Evolutionary conservation across 768 basidiomycete genomes (phyloP).

Genomic region (Auriscalpium vulgare): DNA sequence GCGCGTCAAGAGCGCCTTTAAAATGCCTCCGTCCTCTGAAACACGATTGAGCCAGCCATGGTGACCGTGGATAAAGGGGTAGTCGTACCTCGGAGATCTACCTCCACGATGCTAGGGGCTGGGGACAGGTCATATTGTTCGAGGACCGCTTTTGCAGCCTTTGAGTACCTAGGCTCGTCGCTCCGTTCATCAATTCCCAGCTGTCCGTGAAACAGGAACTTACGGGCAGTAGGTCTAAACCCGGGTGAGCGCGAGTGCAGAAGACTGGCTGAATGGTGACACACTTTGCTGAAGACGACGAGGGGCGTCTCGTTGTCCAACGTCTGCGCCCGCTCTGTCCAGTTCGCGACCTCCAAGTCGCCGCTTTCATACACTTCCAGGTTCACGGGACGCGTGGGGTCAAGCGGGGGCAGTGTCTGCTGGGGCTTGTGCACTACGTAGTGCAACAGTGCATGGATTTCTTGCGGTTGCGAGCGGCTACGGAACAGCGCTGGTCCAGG

Average conservation of each 20-base stretch:
- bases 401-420: slow-evolving; percentile 29
- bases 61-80: background rate
- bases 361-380: slow-evolving; percentile 50
- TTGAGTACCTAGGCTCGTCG: slow-evolving; percentile 41
- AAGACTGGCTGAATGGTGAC: slow-evolving; percentile 8
- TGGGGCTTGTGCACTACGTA: slow-evolving; percentile 47
- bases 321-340: slow-evolving; percentile 32
- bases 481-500: background rate
- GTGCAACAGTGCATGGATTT: slow-evolving; percentile 67
- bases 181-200: background rate
- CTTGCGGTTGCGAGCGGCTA: slow-evolving; percentile 18
- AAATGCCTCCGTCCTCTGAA: slow-evolving; percentile 49
- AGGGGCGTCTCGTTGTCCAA: slow-evolving; percentile 51
- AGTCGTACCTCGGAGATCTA: slow-evolving; percentile 57
- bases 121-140: slow-evolving; percentile 53
- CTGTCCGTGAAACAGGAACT: background rate
- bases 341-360: slow-evolving; percentile 27
- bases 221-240: slow-evolving; percentile 68
- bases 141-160: slow-evolving; percentile 54
- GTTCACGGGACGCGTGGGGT: slow-evolving; percentile 40
- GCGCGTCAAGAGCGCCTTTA: slow-evolving; percentile 60
- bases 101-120: slow-evolving; percentile 62
- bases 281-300: slow-evolving; percentile 77
- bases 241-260: slow-evolving; percentile 3
- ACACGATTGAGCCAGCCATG: background rate